These are phyloP conservation scores for Anastatica hierochuntica DNA, from an alignment of 345 rosid species.

Conservation along the genomic window DNA sequence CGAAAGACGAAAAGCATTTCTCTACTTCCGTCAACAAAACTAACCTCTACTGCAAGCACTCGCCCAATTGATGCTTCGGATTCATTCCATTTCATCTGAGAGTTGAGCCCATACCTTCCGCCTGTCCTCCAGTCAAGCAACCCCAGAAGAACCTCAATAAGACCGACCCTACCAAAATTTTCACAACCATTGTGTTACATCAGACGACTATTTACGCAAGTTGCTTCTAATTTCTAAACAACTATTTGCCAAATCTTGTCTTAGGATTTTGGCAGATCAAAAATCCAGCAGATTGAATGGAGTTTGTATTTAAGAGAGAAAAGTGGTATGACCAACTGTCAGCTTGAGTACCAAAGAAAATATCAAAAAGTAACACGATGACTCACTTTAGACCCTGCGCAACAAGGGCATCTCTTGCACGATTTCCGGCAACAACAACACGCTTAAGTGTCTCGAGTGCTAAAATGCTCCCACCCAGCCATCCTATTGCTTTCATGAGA, in stretches of 20 bases:
- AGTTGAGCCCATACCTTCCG: constrained; percentile 74
- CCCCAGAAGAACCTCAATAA: constrained; percentile 90
- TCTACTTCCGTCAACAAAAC: background rate
- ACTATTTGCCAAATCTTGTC: too few relatives aligned
- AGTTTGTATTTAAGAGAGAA: background rate
- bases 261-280: too few relatives aligned
- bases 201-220: background rate
- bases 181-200: background rate
- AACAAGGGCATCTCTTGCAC: constrained; percentile 97
- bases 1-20: too few relatives aligned
- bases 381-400: constrained; percentile 97
- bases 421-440: constrained; percentile 93
- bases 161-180: constrained; percentile 66
- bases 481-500: constrained; percentile 98
- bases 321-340: background rate
- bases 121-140: constrained; percentile 98
- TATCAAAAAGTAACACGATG: background rate
- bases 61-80: constrained; percentile 96
- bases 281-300: background rate
- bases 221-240: too few relatives aligned
- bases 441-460: constrained; percentile 96
- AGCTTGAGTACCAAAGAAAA: background rate
- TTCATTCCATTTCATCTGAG: constrained; percentile 99
- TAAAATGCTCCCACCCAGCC: constrained; percentile 99
- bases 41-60: constrained; percentile 96